Evolutionary conservation across 1,284 basidiomycete species (phyloP).

Genomic region (Ceratobasidium papillatum): DNA sequence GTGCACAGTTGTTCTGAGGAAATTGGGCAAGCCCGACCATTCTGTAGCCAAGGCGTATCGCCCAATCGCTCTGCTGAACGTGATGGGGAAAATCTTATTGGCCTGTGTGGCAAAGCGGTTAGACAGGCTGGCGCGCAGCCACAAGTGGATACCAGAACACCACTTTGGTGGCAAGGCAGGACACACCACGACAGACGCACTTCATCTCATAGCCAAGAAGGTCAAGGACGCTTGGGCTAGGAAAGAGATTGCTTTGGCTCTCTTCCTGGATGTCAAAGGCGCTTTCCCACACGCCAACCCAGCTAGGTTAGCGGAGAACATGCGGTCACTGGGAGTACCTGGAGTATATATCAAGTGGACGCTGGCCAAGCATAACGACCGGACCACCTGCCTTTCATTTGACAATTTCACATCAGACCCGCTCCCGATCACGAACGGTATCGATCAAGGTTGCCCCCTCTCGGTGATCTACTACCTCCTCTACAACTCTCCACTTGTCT

Average conservation of each 20-base stretch:
- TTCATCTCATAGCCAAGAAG: slow-evolving; percentile 7
- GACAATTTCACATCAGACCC: not conserved
- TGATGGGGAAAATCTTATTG: slow-evolving; percentile 48
- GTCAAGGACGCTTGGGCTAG: slow-evolving; percentile 43
- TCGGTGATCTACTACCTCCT: slow-evolving; percentile 46
- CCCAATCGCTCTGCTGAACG: slow-evolving; percentile 46
- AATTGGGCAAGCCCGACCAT: slow-evolving; percentile 46
- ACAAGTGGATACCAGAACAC: slow-evolving; percentile 23
- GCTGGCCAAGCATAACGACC: slow-evolving; percentile 42
- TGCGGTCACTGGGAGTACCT: slow-evolving; percentile 50
- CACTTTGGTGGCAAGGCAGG: slow-evolving; percentile 42
- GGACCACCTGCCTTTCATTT: slow-evolving; percentile 10
- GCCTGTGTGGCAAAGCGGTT: slow-evolving; percentile 45
- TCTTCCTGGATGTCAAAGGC: slow-evolving; percentile 43
- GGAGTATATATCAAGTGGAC: slow-evolving; percentile 44
- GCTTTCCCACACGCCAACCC: slow-evolving; percentile 51
- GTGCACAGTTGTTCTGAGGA: slow-evolving; percentile 49
- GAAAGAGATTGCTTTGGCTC: slow-evolving; percentile 18
- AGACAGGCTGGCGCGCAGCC: slow-evolving; percentile 19
- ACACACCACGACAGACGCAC: slow-evolving; percentile 30
- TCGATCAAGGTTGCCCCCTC: too few species aligned
- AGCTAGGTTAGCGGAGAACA: slow-evolving; percentile 50
- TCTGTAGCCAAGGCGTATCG: slow-evolving; percentile 48
- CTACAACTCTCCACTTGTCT: not conserved
- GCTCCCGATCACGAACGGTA: slow-evolving; percentile 48